These are phyloP conservation scores for Chenopodium suecicum DNA, from an alignment of 148 eudicot species.

Conservation along the genomic window DNA sequence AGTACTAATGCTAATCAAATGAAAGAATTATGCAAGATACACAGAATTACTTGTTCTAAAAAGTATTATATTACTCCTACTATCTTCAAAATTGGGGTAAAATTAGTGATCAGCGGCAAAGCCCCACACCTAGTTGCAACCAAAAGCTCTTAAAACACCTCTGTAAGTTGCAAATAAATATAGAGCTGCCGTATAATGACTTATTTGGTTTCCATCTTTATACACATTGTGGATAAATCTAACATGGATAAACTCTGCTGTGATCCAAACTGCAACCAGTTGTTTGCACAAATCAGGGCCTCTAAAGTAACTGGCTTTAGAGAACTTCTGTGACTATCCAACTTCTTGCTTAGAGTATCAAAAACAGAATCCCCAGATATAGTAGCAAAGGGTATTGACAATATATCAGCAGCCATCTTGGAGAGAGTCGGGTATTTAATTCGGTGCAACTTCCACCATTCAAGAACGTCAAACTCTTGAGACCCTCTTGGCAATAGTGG, in stretches of 20 bases:
- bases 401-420: constrained; percentile 71
- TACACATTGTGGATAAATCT: constrained; percentile 13
- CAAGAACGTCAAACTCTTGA: constrained; percentile 64
- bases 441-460: constrained; percentile 77
- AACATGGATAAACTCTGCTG: constrained; percentile 7
- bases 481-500: constrained; percentile 51
- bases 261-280: constrained; percentile 58
- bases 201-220: constrained; percentile 16
- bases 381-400: constrained; percentile 62
- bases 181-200: background rate
- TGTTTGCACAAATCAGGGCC: constrained; percentile 66
- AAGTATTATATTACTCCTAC: constrained; percentile 19
- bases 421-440: constrained; percentile 68
- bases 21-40: constrained; percentile 19
- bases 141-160: background rate
- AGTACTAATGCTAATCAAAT: constrained; percentile 6
- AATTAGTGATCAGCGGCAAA: constrained; percentile 16
- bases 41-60: constrained; percentile 16
- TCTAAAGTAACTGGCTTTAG: constrained; percentile 47
- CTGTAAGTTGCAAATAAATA: background rate
- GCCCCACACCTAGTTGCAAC: background rate
- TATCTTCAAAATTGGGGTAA: constrained; percentile 22
- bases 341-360: constrained; percentile 44
- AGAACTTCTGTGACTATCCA: constrained; percentile 47
- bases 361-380: constrained; percentile 55